Base-by-base conservation (phyloP, 1,284 basidiomycete genomes). In the Leccinum olivaceoglutinosum region DNA sequence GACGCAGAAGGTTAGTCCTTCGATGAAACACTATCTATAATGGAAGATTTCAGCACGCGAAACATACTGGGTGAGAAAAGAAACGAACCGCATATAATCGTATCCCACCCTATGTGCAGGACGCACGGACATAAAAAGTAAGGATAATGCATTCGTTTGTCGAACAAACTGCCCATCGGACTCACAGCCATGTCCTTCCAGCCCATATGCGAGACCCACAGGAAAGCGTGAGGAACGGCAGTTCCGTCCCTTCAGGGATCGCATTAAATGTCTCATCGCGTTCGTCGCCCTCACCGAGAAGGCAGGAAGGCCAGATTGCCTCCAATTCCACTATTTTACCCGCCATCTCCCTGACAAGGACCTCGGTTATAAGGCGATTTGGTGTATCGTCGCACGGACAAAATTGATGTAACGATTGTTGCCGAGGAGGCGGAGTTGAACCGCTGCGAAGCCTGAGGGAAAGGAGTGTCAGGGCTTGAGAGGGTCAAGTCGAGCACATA, bases 121-220 rank as follows among this genome's bases (percentile, higher is more conserved):
- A 64, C n/a, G 16, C 21, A 21, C 5, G 32, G 18, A 18, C 5
- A 2, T 9, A 18, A 58, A 66, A 56, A 51, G 39, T 63, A 44
- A 5, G 25, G 25, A 29, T 62, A 9, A 34, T 12, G 2, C 5
- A 93, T 92, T 84, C 25, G 25, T 29, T 29, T 84, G 64, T 90
- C 86, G 65, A 96, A 89, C 0, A 90, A 88, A 61, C 89, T 88
- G 53, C 81, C 77, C 66, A 86, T 76, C 1, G 94, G 89, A 25
- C 89, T 78, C 66, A 88, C 86, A 1, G 86, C 85, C 0, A 95
- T 82, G 62, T 89, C 86, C 69, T 89, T 89, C 92, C 94, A 96
- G 0, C 94, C 94, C 4, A 91, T 87, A 70, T 96, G 89, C 62
- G 25, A 29, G 25, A 29, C 25, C 25, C 25, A 29, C 25, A 29